Evolutionary conservation across 2,329 filamentous ascomycete genomes (phyloP).

Genomic region (Fonsecaea monophora): DNA sequence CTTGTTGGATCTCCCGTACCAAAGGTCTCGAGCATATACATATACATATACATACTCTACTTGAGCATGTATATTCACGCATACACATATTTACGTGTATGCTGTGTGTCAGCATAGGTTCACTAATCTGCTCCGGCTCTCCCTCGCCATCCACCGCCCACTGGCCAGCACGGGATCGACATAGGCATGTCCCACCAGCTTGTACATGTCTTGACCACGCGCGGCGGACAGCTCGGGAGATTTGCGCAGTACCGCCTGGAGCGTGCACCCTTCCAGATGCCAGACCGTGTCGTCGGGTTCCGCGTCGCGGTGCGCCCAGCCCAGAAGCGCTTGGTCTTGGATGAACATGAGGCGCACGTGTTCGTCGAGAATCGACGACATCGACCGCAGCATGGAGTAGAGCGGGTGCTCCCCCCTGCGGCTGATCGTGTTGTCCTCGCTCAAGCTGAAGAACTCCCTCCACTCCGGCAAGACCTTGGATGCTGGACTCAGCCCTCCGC

Average conservation of each 20-base stretch:
- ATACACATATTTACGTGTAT: too few relatives aligned
- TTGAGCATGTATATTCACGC: too few relatives aligned
- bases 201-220: constrained; percentile 21
- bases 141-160: constrained; percentile 29
- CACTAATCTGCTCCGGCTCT: constrained; percentile 24
- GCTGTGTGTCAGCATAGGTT: constrained; percentile 20
- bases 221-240: constrained; percentile 12
- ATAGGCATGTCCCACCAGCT: constrained; percentile 29
- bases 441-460: constrained; percentile 30
- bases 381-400: constrained; percentile 23
- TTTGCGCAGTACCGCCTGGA: constrained; percentile 29
- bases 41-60: too few relatives aligned
- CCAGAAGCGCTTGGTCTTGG: constrained; percentile 25
- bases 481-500: constrained; percentile 3
- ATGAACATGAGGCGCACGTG: constrained; percentile 29
- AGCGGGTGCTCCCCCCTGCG: constrained; percentile 23
- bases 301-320: constrained; percentile 32
- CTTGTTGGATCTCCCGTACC: too few relatives aligned
- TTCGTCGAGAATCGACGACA: constrained; percentile 26
- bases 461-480: constrained; percentile 24
- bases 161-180: constrained; percentile 32
- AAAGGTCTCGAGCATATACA: too few relatives aligned
- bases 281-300: constrained; percentile 27
- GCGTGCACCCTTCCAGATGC: constrained; percentile 33
- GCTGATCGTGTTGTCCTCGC: constrained; percentile 15